Percentiles rank a stretch among this genome's conserved stretches.
These are phyloP conservation scores for Periconia macrospinosa DNA, from an alignment of 2,329 filamentous ascomycete species.

Conservation along the genomic window DNA sequence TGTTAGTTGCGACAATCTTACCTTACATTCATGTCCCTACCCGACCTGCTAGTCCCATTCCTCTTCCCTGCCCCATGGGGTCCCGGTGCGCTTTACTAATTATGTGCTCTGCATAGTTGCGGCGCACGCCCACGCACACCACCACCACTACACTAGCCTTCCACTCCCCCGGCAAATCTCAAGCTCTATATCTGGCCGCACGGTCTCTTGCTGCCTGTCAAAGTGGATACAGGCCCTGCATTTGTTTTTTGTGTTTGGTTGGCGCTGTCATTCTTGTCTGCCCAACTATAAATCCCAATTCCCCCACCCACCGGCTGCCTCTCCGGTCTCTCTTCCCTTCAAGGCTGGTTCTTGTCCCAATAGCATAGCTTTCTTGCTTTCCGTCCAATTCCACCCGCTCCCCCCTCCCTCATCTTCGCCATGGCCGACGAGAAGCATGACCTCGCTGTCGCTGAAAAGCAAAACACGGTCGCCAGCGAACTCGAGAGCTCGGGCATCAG, in stretches of 20 bases:
- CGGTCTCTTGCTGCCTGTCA: too few species aligned
- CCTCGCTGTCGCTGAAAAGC: slow-evolving; percentile 26
- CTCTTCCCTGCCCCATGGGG: slow-evolving; percentile 40
- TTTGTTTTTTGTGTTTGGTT: too few species aligned
- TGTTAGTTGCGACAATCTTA: too few species aligned
- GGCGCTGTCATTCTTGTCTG: slow-evolving; percentile 17
- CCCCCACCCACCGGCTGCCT: slow-evolving; percentile 13
- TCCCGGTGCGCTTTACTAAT: slow-evolving; percentile 18
- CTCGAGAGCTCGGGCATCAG: slow-evolving; percentile 28
- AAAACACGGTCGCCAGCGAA: slow-evolving; percentile 23
- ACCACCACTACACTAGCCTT: neutral
- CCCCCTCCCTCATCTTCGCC: slow-evolving; percentile 17
- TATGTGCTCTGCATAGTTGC: too few species aligned
- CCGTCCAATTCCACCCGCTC: slow-evolving; percentile 9
- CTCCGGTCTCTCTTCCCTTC: slow-evolving; percentile 1
- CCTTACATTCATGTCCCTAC: too few species aligned
- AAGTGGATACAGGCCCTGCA: too few species aligned
- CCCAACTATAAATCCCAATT: slow-evolving; percentile 15
- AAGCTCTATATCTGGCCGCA: neutral
- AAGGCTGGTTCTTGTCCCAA: neutral
- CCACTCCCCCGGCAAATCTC: slow-evolving; percentile 16
- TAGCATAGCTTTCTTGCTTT: slow-evolving; percentile 10
- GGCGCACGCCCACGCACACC: neutral
- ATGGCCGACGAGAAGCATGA: slow-evolving; percentile 37
- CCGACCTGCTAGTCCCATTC: slow-evolving; percentile 23